Evolutionary conservation across 371 early-diverging fungal species (phyloP), one percentile per base, ranked within the genome.

Genomic region (Mucor circinelloides): DNA sequence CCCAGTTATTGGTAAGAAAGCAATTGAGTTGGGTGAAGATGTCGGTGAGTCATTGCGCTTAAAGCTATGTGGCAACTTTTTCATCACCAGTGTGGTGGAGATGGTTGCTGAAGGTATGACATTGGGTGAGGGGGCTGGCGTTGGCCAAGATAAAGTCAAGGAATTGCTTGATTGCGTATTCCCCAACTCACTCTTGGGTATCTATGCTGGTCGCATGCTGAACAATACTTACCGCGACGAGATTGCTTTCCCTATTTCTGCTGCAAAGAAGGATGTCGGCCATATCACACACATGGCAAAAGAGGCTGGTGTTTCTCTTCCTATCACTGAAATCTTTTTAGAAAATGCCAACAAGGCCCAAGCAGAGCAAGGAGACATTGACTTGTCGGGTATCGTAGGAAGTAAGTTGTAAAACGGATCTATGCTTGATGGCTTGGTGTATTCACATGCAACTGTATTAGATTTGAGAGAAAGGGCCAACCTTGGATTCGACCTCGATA

Each of bases 51-150:
- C 85, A 1, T 77, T 83, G 6, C 73, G 74, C 2, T 79, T 89
- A 60, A 91, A 92, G 70, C 76, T 94, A 10, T 73, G 86, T 31
- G 91, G 91, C 38, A 92, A 93, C 69, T 91, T 84, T 60, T 79
- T 90, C 60, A 72, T 93, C 19, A 79, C 81, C 0, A 68, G 85
- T 7, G 61, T 82, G 5, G 76, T 90, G 13, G 90, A 91, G 67
- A 57, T 88, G 55, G 64, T 92, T 19, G 88, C 89, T 0, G 92
- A 94, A 71, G 90, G 88, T 10, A 67, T 89, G 72, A 89, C 89
- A 0, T 74, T 93, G n/a, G 91, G 88, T 0, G 89, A 90, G 60
- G 84, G 84, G 23, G 58, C 78, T 10, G 84, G 84, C 15, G 54
- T 91, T 8, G 77, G 87, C 8, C 80, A 87, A 56, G 80, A 85